Evolutionary conservation across 495 filamentous ascomycete genomes (phyloP).

Genomic region (Aspergillus homomorphus): DNA sequence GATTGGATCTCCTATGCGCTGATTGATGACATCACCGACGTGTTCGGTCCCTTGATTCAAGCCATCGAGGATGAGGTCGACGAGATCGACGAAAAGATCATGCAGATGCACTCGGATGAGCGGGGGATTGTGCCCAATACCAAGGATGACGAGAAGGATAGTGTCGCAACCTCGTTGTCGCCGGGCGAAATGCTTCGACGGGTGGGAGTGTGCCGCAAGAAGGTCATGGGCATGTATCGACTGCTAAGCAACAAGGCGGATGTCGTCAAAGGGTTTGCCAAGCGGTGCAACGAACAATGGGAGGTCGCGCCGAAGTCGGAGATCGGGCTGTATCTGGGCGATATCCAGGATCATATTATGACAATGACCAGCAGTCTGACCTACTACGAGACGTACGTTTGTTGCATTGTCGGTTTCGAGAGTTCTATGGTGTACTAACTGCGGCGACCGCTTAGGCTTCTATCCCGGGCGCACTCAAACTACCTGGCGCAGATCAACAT

Average conservation of each 20-base stretch:
- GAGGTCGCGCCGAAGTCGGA: conserved; percentile 82
- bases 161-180: conserved; percentile 43
- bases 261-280: conserved; percentile 99
- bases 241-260: conserved; percentile 96
- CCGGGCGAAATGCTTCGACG: conserved; percentile 83
- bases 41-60: conserved; percentile 86
- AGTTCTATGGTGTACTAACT: conserved; percentile 14
- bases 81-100: conserved; percentile 79
- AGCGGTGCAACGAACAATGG: conserved; percentile 97
- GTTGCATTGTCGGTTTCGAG: background rate
- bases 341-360: conserved; percentile 7
- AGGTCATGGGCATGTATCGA: conserved; percentile 91
- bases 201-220: conserved; percentile 91
- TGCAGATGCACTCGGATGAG: conserved; percentile 66
- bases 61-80: conserved; percentile 86
- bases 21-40: conserved; percentile 97
- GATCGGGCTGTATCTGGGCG: background rate
- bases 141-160: conserved; percentile 34
- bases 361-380: conserved; percentile 95
- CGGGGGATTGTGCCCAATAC: conserved; percentile 23
- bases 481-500: conserved; percentile 96
- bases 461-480: conserved; percentile 90
- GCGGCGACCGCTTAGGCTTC: conserved; percentile 54
- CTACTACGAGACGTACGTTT: conserved; percentile 88
- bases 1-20: conserved; percentile 99